Percentiles rank a stretch among this genome's conserved stretches.
These are phyloP conservation scores for Exidia glandulosa DNA, from an alignment of 768 basidiomycete species.

Conservation along the genomic window DNA sequence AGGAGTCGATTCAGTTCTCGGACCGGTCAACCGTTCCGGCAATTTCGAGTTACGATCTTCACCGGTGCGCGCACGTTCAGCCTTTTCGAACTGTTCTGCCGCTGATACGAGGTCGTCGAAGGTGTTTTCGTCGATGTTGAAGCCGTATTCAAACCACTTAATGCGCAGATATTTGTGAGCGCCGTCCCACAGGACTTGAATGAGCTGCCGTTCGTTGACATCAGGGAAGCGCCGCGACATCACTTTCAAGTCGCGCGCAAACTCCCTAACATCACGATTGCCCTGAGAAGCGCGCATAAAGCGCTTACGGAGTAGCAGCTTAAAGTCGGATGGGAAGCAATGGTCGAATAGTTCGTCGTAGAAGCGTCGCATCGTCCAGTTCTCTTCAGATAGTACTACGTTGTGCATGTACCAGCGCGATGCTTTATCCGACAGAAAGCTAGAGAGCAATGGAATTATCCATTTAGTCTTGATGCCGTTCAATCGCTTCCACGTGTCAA, in stretches of 20 bases:
- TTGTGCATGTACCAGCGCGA: conserved; percentile 23
- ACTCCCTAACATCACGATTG: conserved; percentile 19
- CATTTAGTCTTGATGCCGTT: neutral
- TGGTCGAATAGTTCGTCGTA: conserved; percentile 25
- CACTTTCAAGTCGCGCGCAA: conserved; percentile 23
- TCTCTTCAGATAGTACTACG: conserved; percentile 14
- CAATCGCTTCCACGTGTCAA: neutral
- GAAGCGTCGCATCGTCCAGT: conserved; percentile 21
- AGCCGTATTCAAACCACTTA: conserved; percentile 18
- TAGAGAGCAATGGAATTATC: neutral
- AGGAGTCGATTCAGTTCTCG: neutral
- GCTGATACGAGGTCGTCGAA: conserved; percentile 17
- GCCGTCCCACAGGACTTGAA: conserved; percentile 26
- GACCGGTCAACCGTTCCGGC: neutral
- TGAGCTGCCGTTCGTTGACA: conserved; percentile 16
- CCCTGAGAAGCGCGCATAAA: conserved; percentile 15
- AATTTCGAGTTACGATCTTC: neutral
- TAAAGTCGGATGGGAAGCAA: conserved; percentile 25
- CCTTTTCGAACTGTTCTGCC: conserved; percentile 24
- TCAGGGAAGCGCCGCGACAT: conserved; percentile 23
- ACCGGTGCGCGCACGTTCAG: conserved; percentile 6
- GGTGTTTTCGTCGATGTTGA: conserved; percentile 15
- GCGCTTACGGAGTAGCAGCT: conserved; percentile 15
- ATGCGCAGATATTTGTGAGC: conserved; percentile 15
- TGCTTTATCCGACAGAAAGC: conserved; percentile 21